Conservation (phyloP, 148 eudicot genomes). For the Rhododendron kiyosumense region DNA sequence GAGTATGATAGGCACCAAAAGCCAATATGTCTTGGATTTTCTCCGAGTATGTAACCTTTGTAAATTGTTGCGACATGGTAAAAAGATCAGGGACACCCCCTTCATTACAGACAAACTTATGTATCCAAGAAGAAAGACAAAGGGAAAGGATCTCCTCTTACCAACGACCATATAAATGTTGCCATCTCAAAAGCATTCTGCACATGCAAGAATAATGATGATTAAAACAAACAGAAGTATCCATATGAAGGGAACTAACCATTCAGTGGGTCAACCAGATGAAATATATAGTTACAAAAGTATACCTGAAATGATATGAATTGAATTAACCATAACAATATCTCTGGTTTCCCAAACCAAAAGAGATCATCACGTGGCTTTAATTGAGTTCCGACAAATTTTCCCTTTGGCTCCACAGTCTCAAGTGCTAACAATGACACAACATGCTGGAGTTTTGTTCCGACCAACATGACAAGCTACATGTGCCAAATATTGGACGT, state of each 20-base stretch:
- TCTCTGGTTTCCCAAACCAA: constrained; percentile 96
- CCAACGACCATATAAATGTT: constrained; percentile 92
- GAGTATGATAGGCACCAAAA: not conserved
- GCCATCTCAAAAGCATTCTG: constrained; percentile 99
- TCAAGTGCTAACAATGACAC: constrained; percentile 87
- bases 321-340: constrained; percentile 67
- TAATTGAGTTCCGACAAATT: constrained; percentile 59
- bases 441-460: constrained; percentile 98
- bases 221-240: not conserved
- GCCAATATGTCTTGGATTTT: not conserved
- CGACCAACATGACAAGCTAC: constrained; percentile 92
- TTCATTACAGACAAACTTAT: too few species aligned
- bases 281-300: not conserved
- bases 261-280: not conserved
- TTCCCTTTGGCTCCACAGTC: constrained; percentile 60
- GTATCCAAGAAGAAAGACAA: not conserved
- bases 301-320: constrained; percentile 94
- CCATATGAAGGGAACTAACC: not conserved
- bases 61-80: not conserved
- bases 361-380: constrained; percentile 94
- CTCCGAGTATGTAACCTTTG: too few species aligned
- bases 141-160: constrained; percentile 26
- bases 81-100: not conserved
- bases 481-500: not conserved
- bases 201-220: constrained; percentile 16